Percentiles rank a stretch among this genome's conserved stretches.
Conservation (phyloP, 2,329 filamentous ascomycete species). For the Elsinoe batatas region DNA sequence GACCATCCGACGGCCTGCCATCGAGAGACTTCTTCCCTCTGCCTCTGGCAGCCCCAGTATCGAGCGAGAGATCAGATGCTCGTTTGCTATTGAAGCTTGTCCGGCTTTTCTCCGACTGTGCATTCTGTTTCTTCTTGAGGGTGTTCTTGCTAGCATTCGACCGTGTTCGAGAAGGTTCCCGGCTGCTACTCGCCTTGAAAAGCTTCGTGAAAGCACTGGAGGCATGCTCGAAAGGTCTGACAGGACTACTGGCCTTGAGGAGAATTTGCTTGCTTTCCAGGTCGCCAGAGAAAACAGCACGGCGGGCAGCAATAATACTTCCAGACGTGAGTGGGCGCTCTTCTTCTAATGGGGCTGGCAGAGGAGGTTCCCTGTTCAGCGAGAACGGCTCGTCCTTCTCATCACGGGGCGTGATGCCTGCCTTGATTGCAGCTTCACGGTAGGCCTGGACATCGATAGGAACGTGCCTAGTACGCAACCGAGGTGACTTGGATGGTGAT, state of each 20-base stretch:
- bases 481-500: constrained; percentile 4
- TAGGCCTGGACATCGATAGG: constrained; percentile 10
- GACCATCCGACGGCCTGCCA: neutral
- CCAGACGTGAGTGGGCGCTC: neutral
- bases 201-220: constrained; percentile 30
- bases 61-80: neutral
- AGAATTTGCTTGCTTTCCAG: constrained; percentile 19
- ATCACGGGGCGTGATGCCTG: neutral
- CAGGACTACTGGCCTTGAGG: constrained; percentile 25
- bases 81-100: neutral
- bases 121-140: constrained; percentile 1
- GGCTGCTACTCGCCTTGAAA: constrained; percentile 20
- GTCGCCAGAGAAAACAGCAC: constrained; percentile 15
- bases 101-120: neutral
- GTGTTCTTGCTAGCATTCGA: constrained; percentile 8
- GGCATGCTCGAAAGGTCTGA: constrained; percentile 30
- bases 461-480: neutral
- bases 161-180: constrained; percentile 9
- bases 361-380: constrained; percentile 6
- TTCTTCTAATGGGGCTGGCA: constrained; percentile 2
- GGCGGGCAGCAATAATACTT: constrained; percentile 13
- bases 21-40: neutral
- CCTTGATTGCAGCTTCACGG: constrained; percentile 9
- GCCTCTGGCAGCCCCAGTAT: neutral
- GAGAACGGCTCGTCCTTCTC: constrained; percentile 11